Percentiles rank a stretch among this genome's conserved stretches.
Conservation (phyloP, 495 filamentous ascomycete genomes). For the Tuber umbilicatum region DNA sequence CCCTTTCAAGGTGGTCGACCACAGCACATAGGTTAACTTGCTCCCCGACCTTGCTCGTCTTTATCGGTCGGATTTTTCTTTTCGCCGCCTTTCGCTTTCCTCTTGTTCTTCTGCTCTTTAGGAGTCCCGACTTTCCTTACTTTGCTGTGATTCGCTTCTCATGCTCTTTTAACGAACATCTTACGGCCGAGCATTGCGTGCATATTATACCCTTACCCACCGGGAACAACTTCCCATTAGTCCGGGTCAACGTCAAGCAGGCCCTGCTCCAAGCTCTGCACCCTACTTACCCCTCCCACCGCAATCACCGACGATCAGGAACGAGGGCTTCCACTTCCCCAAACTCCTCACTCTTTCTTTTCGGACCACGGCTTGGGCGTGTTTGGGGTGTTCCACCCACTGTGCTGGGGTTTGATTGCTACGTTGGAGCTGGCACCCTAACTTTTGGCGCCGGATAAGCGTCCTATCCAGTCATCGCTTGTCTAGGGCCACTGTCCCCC, state of each 20-base stretch:
- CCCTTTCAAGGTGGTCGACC: neutral
- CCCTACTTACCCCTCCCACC: conserved; percentile 38
- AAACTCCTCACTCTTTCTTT: neutral
- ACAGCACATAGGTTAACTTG: neutral
- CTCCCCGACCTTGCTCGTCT: neutral
- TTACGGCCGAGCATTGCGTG: conserved; percentile 2
- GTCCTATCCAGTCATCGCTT: neutral
- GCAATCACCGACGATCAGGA: conserved; percentile 39
- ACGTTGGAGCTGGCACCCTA: neutral
- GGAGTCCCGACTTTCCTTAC: neutral
- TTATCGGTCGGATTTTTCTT: neutral
- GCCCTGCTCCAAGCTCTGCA: conserved; percentile 29
- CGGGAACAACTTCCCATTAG: conserved; percentile 1
- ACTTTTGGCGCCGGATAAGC: conserved; percentile 4
- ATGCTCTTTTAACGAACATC: neutral
- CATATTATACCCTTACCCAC: neutral
- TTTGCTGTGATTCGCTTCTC: neutral
- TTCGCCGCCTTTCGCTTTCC: conserved; percentile 1
- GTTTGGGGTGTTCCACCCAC: neutral
- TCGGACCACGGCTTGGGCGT: neutral
- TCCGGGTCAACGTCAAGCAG: neutral
- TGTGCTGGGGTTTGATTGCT: neutral
- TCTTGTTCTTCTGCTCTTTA: neutral
- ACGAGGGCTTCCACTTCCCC: conserved; percentile 10
- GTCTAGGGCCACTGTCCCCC: neutral